phyloP scores from a whole-genome alignment of 1,284 basidiomycete species.

The Apiotrichum laibachii region DNA sequence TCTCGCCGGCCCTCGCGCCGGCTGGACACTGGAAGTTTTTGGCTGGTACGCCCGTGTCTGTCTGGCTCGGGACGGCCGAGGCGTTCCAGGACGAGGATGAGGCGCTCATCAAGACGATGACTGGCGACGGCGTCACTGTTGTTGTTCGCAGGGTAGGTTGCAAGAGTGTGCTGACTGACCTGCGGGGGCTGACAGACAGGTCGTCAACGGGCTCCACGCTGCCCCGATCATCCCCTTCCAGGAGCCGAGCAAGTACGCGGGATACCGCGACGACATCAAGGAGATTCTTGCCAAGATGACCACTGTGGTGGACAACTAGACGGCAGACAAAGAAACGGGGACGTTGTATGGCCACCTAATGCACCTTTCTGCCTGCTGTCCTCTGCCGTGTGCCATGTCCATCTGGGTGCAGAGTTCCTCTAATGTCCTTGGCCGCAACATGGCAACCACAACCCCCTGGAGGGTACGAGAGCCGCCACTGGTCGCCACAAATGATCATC shows the following conservation, averaged over 20 bases:
- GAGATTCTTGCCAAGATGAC: background rate
- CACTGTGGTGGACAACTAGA: background rate
- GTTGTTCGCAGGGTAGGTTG: conserved; percentile 10
- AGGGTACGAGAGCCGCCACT: too few relatives aligned
- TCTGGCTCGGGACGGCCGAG: conserved; percentile 42
- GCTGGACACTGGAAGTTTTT: conserved; percentile 25
- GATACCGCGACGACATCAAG: background rate
- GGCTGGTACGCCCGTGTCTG: conserved; percentile 24
- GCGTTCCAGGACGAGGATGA: conserved; percentile 35
- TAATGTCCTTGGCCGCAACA: too few relatives aligned
- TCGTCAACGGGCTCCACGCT: background rate
- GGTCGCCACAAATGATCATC: too few relatives aligned
- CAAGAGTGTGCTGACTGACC: too few relatives aligned
- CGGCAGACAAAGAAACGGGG: too few relatives aligned
- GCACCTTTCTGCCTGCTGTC: too few relatives aligned
- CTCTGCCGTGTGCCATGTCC: too few relatives aligned
- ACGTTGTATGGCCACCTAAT: too few relatives aligned
- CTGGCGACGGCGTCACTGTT: conserved; percentile 33
- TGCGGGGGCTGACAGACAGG: background rate
- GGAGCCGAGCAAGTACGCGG: background rate
- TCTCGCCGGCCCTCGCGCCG: conserved; percentile 26
- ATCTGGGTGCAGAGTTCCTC: too few relatives aligned
- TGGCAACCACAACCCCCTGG: too few relatives aligned
- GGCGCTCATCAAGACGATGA: conserved; percentile 31
- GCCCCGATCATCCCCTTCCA: background rate